Evolutionary conservation across 768 basidiomycete species (phyloP).

Genomic region (Xanthoconium stramineum): DNA sequence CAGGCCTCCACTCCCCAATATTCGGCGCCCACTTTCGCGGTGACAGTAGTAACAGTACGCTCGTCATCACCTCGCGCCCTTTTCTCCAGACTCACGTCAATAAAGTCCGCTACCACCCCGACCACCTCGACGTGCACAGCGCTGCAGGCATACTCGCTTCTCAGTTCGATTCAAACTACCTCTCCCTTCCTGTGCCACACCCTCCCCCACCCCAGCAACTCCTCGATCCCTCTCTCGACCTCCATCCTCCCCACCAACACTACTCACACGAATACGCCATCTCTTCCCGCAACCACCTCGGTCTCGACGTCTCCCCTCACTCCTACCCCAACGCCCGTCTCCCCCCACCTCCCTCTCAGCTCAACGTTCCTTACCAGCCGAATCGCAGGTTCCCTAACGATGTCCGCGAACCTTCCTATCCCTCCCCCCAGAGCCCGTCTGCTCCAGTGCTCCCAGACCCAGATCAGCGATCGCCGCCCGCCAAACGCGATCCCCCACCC

Average conservation of each 20-base stretch:
- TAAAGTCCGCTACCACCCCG: conserved; percentile 68
- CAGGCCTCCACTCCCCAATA: conserved; percentile 70
- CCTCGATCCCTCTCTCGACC: conserved; percentile 43
- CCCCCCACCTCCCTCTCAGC: conserved; percentile 31
- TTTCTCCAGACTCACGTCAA: conserved; percentile 44
- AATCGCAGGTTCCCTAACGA: conserved; percentile 34
- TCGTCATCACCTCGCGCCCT: conserved; percentile 46
- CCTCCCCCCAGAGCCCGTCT: conserved; percentile 31
- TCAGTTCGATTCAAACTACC: conserved; percentile 47
- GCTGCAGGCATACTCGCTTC: conserved; percentile 47
- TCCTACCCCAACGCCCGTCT: conserved; percentile 42
- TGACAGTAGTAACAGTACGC: conserved; percentile 40
- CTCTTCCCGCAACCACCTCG: conserved; percentile 43
- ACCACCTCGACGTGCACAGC: conserved; percentile 44
- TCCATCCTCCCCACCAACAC: conserved; percentile 34
- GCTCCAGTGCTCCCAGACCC: conserved; percentile 20
- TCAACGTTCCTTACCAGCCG: conserved; percentile 21
- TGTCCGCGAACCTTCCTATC: conserved; percentile 37
- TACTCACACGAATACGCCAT: conserved; percentile 40
- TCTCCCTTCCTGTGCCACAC: conserved; percentile 33
- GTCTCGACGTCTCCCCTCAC: conserved; percentile 42
- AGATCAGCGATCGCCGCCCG: conserved; percentile 33
- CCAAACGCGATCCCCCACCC: conserved; percentile 45
- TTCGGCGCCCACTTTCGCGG: conserved; percentile 50
- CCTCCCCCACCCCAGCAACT: conserved; percentile 31